Base-by-base conservation (phyloP, 225 moss, liverwort and hornwort species). In the Pleurozium schreberi region DNA sequence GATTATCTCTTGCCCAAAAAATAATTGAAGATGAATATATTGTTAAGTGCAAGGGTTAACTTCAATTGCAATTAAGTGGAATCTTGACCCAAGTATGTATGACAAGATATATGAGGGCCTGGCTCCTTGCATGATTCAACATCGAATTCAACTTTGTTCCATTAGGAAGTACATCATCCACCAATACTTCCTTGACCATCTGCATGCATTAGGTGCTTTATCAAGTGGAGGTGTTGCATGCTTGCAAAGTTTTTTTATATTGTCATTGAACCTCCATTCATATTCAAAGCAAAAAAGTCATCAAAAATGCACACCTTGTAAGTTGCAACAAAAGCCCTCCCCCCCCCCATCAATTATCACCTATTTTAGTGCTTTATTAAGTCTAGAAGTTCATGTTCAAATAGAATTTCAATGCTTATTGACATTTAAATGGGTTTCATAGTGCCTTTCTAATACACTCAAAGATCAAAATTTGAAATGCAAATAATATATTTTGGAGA, bases 41-140 rank as follows among this genome's bases (percentile, higher is more conserved):
- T 86, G 38, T 87, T 69, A 64, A 93, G 88, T 30, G 91, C 89
- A 11, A 93, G 52, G 14, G 94, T 94, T 52, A 95, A n/a, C 87
- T 95, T 96, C 94, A 96, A 84, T 16, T 95, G 94, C 85, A 95
- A 68, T 87, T 90, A 94, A 22, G 95, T 92, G 15, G 90, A 95
- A 71, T 96, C 95, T 75, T 94, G 94, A 25, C 97, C 95, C 68
- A 97, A 87, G 83, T n/a, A n/a, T n/a, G n/a, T n/a, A n/a, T n/a
- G n/a, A n/a, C 97, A 97, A 40, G n/a, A n/a, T n/a, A 95, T 95
- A 36, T 95, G 87, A 27, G 95, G 95, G 31, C 96, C 97, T 45
- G 31, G 95, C 97, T 45, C 95, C 95, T 95, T 96, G 92, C 88
- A 73, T 40, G 27, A 58, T 40, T 58, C 58, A 57, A 79, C 27